Evolutionary conservation across 2,329 filamentous ascomycete genomes (phyloP), one percentile per base, ranked within the genome.

Genomic region (Paraconiothyrium brasiliense): DNA sequence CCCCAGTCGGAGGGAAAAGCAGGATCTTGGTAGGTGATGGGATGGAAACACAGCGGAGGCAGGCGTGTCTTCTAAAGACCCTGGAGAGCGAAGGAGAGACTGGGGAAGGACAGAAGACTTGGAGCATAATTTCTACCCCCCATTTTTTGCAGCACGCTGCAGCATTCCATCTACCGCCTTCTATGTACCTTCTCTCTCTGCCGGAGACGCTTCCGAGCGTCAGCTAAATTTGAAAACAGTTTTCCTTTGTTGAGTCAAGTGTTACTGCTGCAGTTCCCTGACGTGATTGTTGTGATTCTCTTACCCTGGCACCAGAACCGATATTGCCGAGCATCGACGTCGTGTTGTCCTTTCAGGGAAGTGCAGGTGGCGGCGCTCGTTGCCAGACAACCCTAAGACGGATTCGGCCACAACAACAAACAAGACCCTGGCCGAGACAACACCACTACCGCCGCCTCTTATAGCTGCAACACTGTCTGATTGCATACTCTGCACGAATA

Each of bases 1-100:
- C 76, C 65, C 73, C 71, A 71, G 68, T 74, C 72, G 69, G 71
- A 63, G 61, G 61, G 32, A 54, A 54, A 65, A 68, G 64, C 70
- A 30, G 62, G 62, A 71, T 59, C 65, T 67, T 65, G 51, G 32
- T 47, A 27, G 27, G 41, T n/a, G 39, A 41, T n/a, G 52, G 4
- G 27, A 30, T 30, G 27, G 27, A 30, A 37, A 46, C 24, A 56
- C 39, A 47, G 39, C 14, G 61, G 60, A 44, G 66, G 57, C 58
- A 54, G 56, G 54, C 22, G 51, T 47, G 43, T 58, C 46, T 62
- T 54, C 37, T 34, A 52, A 59, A 57, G 57, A 67, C 62, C 60
- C 58, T 55, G 24, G 54, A 55, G 55, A 52, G 49, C 59, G 46
- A 44, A 61, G 39, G 47, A 22, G 59, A 51, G 59, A 60, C 32